Evolutionary conservation across 306 rosid genomes (phyloP).

Genomic region (Trifolium fragiferum): DNA sequence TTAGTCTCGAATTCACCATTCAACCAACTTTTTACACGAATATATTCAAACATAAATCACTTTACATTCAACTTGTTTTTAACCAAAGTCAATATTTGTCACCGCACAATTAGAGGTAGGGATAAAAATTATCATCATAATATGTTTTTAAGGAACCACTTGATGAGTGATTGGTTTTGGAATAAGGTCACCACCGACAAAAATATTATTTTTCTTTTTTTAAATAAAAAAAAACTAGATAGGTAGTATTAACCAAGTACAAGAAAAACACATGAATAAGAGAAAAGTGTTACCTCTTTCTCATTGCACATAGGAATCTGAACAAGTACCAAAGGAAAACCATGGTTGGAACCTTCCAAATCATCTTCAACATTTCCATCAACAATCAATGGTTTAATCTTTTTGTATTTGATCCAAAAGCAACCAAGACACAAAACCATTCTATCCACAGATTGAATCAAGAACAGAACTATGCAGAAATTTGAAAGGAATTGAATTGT

Average conservation of each 20-base stretch:
- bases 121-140: not conserved
- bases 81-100: not conserved
- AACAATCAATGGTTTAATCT: slow-evolving; percentile 60
- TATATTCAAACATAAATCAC: not conserved
- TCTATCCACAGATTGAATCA: slow-evolving; percentile 70
- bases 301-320: slow-evolving; percentile 90
- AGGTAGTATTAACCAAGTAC: slow-evolving; percentile 18
- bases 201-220: not conserved
- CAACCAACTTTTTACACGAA: not conserved
- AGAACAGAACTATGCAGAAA: slow-evolving; percentile 64
- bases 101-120: not conserved
- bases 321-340: slow-evolving; percentile 71
- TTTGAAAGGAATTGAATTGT: slow-evolving; percentile 58
- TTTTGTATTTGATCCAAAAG: slow-evolving; percentile 75
- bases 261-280: slow-evolving; percentile 6
- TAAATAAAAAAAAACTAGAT: not conserved
- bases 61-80: not conserved
- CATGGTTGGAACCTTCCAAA: slow-evolving; percentile 54
- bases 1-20: not conserved
- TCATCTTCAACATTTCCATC: slow-evolving; percentile 45
- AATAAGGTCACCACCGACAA: slow-evolving; percentile 36
- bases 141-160: not conserved
- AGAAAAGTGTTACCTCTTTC: slow-evolving; percentile 61
- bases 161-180: slow-evolving; percentile 11
- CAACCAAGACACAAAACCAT: slow-evolving; percentile 73